Conservation (phyloP, 192 early-diverging fungal species). For the Linnemannia schmuckeri region DNA sequence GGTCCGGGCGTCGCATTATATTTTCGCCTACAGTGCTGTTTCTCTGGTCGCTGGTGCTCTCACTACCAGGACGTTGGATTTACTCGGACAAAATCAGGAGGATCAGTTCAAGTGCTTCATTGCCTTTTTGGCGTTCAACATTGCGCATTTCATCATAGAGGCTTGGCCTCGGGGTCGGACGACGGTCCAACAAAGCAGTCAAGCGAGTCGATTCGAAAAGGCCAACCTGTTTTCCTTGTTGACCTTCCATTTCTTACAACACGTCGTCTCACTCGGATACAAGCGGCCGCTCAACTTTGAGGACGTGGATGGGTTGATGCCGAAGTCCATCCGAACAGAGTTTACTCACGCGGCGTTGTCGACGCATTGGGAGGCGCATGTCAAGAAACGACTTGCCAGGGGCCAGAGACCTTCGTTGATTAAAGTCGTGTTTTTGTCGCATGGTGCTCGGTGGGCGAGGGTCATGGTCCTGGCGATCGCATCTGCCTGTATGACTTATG, state of each 20-base stretch:
- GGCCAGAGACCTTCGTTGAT: constrained; percentile 26
- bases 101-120: constrained; percentile 23
- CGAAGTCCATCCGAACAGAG: constrained; percentile 33
- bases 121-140: constrained; percentile 4
- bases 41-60: neutral
- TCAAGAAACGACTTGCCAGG: constrained; percentile 25
- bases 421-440: constrained; percentile 20
- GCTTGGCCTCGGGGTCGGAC: constrained; percentile 38
- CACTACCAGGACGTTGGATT: constrained; percentile 15
- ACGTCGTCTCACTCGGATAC: constrained; percentile 34
- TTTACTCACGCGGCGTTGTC: constrained; percentile 16
- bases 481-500: constrained; percentile 39
- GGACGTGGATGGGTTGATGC: constrained; percentile 45
- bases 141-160: constrained; percentile 11
- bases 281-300: constrained; percentile 24
- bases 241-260: constrained; percentile 41
- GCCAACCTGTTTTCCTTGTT: constrained; percentile 33
- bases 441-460: constrained; percentile 22
- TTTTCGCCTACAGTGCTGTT: constrained; percentile 19
- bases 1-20: constrained; percentile 39
- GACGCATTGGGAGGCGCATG: constrained; percentile 16
- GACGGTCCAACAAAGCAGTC: constrained; percentile 18
- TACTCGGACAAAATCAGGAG: neutral
- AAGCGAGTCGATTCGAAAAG: constrained; percentile 21
- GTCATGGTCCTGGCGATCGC: constrained; percentile 24